A percentile compares a stretch with the other conserved stretches of the same genome.
These are phyloP conservation scores for Scytalidium sp. DNA, from an alignment of 2,329 filamentous ascomycete genomes.

Conservation along the genomic window DNA sequence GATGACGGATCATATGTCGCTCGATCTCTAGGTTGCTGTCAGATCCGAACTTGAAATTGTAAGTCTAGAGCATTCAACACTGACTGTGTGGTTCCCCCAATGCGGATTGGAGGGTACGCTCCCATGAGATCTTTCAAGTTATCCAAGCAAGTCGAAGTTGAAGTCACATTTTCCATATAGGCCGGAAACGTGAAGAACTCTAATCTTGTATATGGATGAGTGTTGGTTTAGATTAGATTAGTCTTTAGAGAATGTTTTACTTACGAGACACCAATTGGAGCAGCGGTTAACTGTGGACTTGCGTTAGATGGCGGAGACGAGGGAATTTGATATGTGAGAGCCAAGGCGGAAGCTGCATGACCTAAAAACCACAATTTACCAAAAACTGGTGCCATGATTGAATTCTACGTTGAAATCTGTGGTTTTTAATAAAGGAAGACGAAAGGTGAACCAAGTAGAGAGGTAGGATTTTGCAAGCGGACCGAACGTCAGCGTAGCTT, in stretches of 20 bases:
- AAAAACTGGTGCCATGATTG: not conserved
- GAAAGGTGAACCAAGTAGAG: no score
- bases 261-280: constrained; percentile 44
- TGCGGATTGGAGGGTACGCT: constrained; percentile 50
- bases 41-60: not conserved
- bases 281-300: constrained; percentile 29
- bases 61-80: constrained; percentile 2
- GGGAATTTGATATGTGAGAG: constrained; percentile 6
- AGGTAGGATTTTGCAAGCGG: no score
- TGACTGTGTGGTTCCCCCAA: constrained; percentile 56
- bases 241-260: constrained; percentile 14
- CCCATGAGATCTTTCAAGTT: constrained; percentile 49
- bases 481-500: no score
- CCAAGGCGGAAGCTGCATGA: constrained; percentile 17
- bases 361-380: not conserved
- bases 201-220: constrained; percentile 31
- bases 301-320: not conserved
- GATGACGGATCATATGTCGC: constrained; percentile 46
- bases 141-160: constrained; percentile 47
- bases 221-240: not conserved
- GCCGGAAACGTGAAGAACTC: constrained; percentile 56
- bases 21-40: constrained; percentile 36
- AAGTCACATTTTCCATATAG: constrained; percentile 49
- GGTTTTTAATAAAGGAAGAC: no score
- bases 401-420: no score